Evolutionary conservation across 169 alveolate genomes (phyloP), one percentile per base, ranked within the genome.

Genomic region (Cystoisospora suis): DNA sequence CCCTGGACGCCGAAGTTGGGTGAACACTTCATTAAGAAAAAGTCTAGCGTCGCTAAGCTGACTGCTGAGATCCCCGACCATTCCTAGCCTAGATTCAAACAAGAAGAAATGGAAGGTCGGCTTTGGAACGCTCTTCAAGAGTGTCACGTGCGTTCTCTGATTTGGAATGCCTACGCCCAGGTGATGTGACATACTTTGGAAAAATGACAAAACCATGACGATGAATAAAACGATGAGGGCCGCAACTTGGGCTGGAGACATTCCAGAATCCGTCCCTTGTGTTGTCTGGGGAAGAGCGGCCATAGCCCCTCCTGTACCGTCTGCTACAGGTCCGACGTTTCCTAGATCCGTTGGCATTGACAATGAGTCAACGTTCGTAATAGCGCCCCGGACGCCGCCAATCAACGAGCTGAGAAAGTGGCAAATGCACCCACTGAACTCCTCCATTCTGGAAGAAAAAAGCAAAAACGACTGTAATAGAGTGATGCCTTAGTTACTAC

Each of bases 381-480:
- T 72, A 3, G 83, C 83, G 83, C 29, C 42, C 27, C 83, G 53
- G 12, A 72, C 83, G 56, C 83, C 83, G n/a, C 83, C 83, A 20
- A 72, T 72, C 40, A 72, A 56, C 34, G 83, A 23, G 56, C 83
- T 72, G 34, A 72, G 83, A 34, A 72, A 40, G 36, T 72, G 83
- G 83, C 83, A 72, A 36, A 72, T 34, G 83, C 83, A 72, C 6
- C 83, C 83, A 32, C 56, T 72, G 32, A 72, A 72, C 23, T 72
- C 83, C 34, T 72, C 83, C 83, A 72, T 72, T 17, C 42, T 72
- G 80, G 34, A n/a, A n/a, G n/a, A n/a, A n/a, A n/a, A n/a, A n/a
- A n/a, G n/a, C n/a, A n/a, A n/a, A n/a, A n/a, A n/a, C n/a, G n/a
- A n/a, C n/a, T n/a, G n/a, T n/a, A n/a, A n/a, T n/a, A n/a, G n/a